Evolutionary conservation across 2,329 filamentous ascomycete species (phyloP).

Genomic region (Tricladium varicosporioides): DNA sequence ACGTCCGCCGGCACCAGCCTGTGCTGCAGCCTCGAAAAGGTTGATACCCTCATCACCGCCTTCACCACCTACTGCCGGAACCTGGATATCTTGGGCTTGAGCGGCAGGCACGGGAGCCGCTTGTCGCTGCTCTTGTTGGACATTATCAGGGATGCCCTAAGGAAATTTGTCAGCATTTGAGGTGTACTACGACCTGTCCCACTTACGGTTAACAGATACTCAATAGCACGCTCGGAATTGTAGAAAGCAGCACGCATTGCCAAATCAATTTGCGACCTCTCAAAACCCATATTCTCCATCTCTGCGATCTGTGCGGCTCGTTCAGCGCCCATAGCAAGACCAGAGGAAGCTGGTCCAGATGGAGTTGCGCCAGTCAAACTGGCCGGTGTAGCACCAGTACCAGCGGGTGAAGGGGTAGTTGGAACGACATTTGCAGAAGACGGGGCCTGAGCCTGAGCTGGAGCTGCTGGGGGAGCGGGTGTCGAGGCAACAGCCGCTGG

Average conservation of each 20-base stretch:
- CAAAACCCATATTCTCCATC: constrained; percentile 98
- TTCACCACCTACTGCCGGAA: constrained; percentile 47
- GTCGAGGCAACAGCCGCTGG: constrained; percentile 59
- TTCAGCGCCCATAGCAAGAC: constrained; percentile 82
- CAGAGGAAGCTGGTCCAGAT: constrained; percentile 69
- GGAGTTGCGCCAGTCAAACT: constrained; percentile 44
- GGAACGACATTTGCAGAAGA: constrained; percentile 48
- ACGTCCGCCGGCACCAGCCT: constrained; percentile 44
- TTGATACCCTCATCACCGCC: constrained; percentile 72
- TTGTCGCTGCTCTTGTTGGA: constrained; percentile 66
- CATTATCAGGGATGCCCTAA: constrained; percentile 86
- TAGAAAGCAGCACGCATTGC: constrained; percentile 96
- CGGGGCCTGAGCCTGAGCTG: constrained; percentile 54
- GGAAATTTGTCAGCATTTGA: constrained; percentile 13
- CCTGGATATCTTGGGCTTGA: constrained; percentile 37
- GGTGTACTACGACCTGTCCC: background rate
- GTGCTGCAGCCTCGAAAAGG: constrained; percentile 88
- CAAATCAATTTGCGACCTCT: constrained; percentile 80
- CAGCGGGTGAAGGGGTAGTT: constrained; percentile 45
- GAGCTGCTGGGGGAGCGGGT: constrained; percentile 56
- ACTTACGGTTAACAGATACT: constrained; percentile 85
- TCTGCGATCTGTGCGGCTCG: constrained; percentile 79
- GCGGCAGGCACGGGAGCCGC: constrained; percentile 41
- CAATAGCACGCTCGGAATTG: constrained; percentile 95
- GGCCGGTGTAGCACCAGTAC: constrained; percentile 46